phyloP scores from a whole-genome alignment of 352 stramenopile species.

The Globisporangium spiculum region DNA sequence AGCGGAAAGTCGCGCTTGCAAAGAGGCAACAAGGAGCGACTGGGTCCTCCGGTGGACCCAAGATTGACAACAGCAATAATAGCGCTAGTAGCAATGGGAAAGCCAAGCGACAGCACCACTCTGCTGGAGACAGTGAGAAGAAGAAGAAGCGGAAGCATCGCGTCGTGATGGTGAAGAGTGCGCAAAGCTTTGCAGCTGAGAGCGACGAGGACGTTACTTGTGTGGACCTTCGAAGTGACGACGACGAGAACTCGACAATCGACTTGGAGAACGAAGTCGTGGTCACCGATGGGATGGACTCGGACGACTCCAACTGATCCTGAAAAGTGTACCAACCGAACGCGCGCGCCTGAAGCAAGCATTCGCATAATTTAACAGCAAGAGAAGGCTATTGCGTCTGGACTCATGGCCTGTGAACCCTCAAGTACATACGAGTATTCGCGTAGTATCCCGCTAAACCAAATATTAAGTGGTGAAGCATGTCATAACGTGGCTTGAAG shows the following conservation, averaged over 20 bases:
- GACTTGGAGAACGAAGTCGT: slow-evolving; percentile 21
- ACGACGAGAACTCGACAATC: slow-evolving; percentile 16
- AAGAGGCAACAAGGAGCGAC: not conserved
- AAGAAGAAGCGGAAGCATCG: slow-evolving; percentile 3
- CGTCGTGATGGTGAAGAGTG: slow-evolving; percentile 10
- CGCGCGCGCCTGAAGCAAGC: not conserved
- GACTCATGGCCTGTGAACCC: not conserved
- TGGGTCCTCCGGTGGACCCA: not conserved
- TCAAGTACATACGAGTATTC: not conserved
- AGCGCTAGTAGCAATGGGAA: not conserved
- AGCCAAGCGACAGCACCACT: not conserved
- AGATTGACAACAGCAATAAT: not conserved
- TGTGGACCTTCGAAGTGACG: slow-evolving; percentile 10
- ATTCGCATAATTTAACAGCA: not conserved
- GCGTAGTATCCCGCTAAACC: not conserved
- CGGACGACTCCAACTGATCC: slow-evolving; percentile 5
- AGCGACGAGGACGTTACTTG: not conserved
- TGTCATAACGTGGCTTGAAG: not conserved
- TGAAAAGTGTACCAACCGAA: not conserved
- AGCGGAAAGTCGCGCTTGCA: slow-evolving; percentile 18
- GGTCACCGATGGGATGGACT: slow-evolving; percentile 2
- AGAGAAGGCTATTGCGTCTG: not conserved
- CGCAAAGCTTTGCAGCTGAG: not conserved
- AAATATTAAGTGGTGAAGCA: not conserved
- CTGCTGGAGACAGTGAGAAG: not conserved